phyloP scores from a whole-genome alignment of 352 stramenopile genomes.

The Pythium biforme region DNA sequence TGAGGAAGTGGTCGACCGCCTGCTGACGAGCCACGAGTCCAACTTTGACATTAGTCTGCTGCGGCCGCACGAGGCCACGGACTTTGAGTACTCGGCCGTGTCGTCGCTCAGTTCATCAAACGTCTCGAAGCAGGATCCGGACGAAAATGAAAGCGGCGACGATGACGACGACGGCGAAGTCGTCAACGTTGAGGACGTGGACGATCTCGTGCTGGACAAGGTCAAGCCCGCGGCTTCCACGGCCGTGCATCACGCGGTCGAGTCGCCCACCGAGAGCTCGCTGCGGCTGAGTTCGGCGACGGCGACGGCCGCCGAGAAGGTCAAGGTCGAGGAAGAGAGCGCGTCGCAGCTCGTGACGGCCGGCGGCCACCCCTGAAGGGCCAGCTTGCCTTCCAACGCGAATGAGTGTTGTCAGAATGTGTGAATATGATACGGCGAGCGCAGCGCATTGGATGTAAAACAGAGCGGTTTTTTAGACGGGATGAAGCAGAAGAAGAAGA shows the following conservation, averaged over 20 bases:
- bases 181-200: conserved; percentile 15
- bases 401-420: neutral
- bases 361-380: conserved; percentile 9
- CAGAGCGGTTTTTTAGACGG: neutral
- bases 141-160: conserved; percentile 2
- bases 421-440: conserved; percentile 1
- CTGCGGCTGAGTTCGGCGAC: conserved; percentile 8
- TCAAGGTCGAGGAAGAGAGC: conserved; percentile 8
- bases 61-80: conserved; percentile 60
- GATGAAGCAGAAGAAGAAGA: neutral
- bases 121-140: conserved; percentile 10
- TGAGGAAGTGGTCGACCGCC: conserved; percentile 20
- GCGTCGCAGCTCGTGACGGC: conserved; percentile 1
- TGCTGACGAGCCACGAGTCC: conserved; percentile 45
- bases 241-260: neutral
- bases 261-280: conserved; percentile 26
- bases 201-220: conserved; percentile 1
- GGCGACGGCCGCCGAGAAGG: conserved; percentile 7
- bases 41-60: conserved; percentile 77
- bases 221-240: neutral
- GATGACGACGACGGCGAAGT: conserved; percentile 8
- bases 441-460: neutral
- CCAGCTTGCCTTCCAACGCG: no score
- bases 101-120: conserved; percentile 58
- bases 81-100: conserved; percentile 58